Evolutionary conservation across 1,284 basidiomycete species (phyloP), one percentile per base, ranked within the genome.

Genomic region (Pholiota adiposa): DNA sequence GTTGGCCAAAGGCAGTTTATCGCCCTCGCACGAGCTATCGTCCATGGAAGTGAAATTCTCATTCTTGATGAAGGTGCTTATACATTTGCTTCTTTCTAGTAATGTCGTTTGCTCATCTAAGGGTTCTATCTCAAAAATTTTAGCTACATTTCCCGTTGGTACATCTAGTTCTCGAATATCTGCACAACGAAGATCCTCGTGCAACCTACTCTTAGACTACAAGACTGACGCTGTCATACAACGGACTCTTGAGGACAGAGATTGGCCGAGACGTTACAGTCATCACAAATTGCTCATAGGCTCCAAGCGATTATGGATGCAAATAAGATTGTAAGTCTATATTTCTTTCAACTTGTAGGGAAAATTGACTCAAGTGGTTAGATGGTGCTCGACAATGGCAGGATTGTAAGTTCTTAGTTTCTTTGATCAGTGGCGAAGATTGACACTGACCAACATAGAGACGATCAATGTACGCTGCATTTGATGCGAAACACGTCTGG

Each of bases 401-500:
- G 60, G 36, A 71, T 76, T 54, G 67, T 73, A 58, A 60, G 76
- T 27, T 7, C 25, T 14, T 7, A n/a, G 8, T 27, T 5, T 38
- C 16, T 49, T 14, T 5, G 11, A 31, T 14, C n/a, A n/a, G n/a
- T n/a, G n/a, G n/a, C n/a, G n/a, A n/a, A n/a, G n/a, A n/a, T n/a
- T n/a, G n/a, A n/a, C n/a, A n/a, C n/a, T n/a, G n/a, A n/a, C n/a
- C n/a, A n/a, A n/a, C 7, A 36, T 18, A 16, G n/a, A 36, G 50
- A 9, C 36, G 23, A 19, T 16, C 3, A 5, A 74, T 82, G 63
- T 70, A 93, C 89, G 66, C 88, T 92, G 66, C 88, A 86, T 81
- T 91, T 87, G 65, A 94, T 64, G 27, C 93, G 86, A 48, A 95
- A 80, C 27, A 95, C 91, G 73, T 96, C 94, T 9, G 91, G 90